phyloP scores from a whole-genome alignment of 768 basidiomycete species.

The Mycena crocata region DNA sequence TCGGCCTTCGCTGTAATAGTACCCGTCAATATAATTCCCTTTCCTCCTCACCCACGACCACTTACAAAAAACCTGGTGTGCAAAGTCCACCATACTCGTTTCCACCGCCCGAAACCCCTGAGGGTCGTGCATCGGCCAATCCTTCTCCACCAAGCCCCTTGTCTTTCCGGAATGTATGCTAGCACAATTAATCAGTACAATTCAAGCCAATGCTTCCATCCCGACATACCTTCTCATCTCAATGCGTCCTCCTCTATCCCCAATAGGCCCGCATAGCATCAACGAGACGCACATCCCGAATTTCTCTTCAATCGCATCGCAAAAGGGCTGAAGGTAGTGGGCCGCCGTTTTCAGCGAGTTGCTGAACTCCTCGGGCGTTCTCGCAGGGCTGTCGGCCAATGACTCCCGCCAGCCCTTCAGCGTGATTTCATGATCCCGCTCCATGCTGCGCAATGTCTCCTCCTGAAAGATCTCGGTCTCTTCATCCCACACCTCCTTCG shows the following conservation, averaged over 20 bases:
- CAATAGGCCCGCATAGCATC: background rate
- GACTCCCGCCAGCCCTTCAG: conserved; percentile 3
- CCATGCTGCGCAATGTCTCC: background rate
- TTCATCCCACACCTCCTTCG: conserved; percentile 4
- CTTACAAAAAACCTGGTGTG: conserved; percentile 4
- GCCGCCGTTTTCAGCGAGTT: conserved; percentile 6
- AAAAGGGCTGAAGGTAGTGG: conserved; percentile 3
- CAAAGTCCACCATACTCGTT: conserved; percentile 8
- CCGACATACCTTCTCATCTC: conserved; percentile 5
- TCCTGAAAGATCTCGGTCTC: background rate
- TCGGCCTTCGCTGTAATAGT: conserved; percentile 1
- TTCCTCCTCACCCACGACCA: too few relatives aligned
- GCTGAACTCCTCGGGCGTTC: conserved; percentile 1
- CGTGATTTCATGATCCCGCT: background rate
- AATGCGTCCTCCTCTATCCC: background rate
- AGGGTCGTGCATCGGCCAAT: conserved; percentile 5
- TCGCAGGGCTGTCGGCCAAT: background rate
- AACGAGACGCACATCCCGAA: background rate
- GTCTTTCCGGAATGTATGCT: conserved; percentile 5
- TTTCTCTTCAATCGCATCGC: background rate
- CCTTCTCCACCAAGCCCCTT: background rate
- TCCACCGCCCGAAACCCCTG: background rate
- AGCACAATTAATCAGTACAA: background rate
- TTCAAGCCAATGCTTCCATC: background rate
- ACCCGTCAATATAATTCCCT: background rate